These are phyloP conservation scores for Colletotrichum godetiae DNA, from an alignment of 2,329 filamentous ascomycete genomes.

Conservation along the genomic window DNA sequence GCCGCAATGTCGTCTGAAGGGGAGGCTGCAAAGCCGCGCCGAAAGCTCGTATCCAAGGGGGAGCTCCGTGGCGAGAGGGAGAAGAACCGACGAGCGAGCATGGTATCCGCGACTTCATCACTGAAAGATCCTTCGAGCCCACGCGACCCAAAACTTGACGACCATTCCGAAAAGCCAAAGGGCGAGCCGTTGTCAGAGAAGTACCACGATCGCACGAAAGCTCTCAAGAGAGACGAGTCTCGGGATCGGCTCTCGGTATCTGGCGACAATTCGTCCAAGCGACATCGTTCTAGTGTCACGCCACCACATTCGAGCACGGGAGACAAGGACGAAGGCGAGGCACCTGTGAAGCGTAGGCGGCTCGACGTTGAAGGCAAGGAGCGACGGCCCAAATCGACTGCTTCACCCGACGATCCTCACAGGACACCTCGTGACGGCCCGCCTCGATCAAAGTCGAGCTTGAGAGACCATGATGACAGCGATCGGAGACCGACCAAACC, in stretches of 20 bases:
- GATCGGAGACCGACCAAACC: conserved; percentile 42
- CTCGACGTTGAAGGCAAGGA: conserved; percentile 66
- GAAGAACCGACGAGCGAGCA: conserved; percentile 68
- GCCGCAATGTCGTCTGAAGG: conserved; percentile 66
- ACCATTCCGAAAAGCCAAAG: conserved; percentile 59
- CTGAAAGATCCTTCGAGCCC: conserved; percentile 65
- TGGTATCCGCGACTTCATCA: conserved; percentile 66
- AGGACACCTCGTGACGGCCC: conserved; percentile 23
- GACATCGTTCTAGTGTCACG: conserved; percentile 69
- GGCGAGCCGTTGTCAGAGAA: conserved; percentile 60
- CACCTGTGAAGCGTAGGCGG: conserved; percentile 66
- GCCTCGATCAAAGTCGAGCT: conserved; percentile 43
- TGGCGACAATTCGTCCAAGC: conserved; percentile 65
- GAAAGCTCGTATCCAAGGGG: conserved; percentile 72
- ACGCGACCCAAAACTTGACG: conserved; percentile 61
- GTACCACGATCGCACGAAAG: conserved; percentile 70
- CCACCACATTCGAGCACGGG: conserved; percentile 64
- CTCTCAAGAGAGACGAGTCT: conserved; percentile 71
- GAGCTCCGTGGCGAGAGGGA: conserved; percentile 70
- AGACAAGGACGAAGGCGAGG: conserved; percentile 65
- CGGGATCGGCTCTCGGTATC: conserved; percentile 63
- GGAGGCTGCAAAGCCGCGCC: conserved; percentile 67
- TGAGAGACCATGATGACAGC: conserved; percentile 58
- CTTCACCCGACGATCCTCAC: conserved; percentile 59
- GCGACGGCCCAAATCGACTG: conserved; percentile 55